Conservation (phyloP, 176 grass and related monocot genomes). For the Tillandsia fasciculata region DNA sequence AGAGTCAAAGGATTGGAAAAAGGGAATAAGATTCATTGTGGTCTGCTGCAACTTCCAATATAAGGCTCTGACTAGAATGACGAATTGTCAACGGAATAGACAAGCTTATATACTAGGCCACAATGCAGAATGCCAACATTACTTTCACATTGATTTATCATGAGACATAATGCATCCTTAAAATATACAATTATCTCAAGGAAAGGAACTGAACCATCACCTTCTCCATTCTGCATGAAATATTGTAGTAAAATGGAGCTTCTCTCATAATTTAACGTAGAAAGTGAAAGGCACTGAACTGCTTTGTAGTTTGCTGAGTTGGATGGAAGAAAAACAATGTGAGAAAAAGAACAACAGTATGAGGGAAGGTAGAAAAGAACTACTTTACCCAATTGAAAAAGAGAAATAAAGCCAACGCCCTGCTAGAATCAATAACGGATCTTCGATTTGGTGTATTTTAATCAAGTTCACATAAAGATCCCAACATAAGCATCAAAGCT, state of each 20-base stretch:
- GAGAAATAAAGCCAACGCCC: no score
- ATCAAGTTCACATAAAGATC: no score
- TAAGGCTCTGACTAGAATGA: neutral
- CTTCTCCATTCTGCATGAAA: constrained; percentile 57
- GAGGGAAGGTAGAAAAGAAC: neutral
- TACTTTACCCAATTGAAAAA: no score
- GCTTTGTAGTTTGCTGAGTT: constrained; percentile 91
- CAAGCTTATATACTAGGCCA: neutral
- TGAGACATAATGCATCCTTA: neutral
- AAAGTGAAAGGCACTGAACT: constrained; percentile 84
- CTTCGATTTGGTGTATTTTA: no score
- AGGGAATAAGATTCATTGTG: neutral
- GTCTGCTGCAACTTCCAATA: neutral
- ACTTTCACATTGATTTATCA: neutral
- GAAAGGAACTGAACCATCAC: constrained; percentile 21
- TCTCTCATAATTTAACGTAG: constrained; percentile 78
- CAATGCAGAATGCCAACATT: neutral
- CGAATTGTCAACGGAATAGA: neutral
- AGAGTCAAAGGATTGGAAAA: neutral
- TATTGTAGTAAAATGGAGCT: constrained; percentile 59
- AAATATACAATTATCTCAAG: neutral
- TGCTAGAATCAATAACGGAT: no score
- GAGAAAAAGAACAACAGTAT: constrained; percentile 12
- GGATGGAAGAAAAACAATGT: constrained; percentile 7
- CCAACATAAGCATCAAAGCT: no score